These are phyloP conservation scores for Uronychia binucleata DNA, from an alignment of 73 alveolate genomes.

Conservation along the genomic window DNA sequence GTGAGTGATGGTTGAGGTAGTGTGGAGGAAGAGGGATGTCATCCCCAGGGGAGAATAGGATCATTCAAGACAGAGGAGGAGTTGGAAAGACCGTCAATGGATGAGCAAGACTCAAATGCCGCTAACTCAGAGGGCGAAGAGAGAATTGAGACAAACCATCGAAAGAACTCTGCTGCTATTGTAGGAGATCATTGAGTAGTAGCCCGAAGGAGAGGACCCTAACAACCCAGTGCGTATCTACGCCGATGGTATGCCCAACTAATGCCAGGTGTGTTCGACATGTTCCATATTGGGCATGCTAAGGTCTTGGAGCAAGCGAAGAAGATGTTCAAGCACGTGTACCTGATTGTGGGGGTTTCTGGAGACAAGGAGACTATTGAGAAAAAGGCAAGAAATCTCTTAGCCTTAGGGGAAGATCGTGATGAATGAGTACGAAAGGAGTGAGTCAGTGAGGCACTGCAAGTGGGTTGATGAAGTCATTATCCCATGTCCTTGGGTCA, in stretches of 20 bases:
- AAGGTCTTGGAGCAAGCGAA: conserved; percentile 91
- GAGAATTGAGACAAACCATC: too few species aligned
- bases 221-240: conserved; percentile 92
- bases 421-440: conserved; percentile 93
- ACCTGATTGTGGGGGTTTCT: conserved; percentile 96
- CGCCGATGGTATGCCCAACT: conserved; percentile 66
- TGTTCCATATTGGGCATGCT: conserved; percentile 95
- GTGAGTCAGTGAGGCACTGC: conserved; percentile 93
- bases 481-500: conserved; percentile 95
- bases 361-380: conserved; percentile 90
- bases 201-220: conserved; percentile 92
- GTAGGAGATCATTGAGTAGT: too few species aligned
- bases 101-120: too few species aligned
- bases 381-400: too few species aligned
- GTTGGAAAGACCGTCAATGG: too few species aligned
- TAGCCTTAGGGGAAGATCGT: conserved; percentile 93
- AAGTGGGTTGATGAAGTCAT: conserved; percentile 98
- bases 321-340: conserved; percentile 81
- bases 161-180: too few species aligned
- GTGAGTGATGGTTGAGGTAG: too few species aligned
- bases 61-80: too few species aligned
- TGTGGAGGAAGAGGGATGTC: too few species aligned
- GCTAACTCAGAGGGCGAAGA: too few species aligned
- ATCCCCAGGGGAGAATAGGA: too few species aligned
- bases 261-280: conserved; percentile 82